phyloP scores from a whole-genome alignment of 495 filamentous ascomycete species.

The Xylaria bambusicola region DNA sequence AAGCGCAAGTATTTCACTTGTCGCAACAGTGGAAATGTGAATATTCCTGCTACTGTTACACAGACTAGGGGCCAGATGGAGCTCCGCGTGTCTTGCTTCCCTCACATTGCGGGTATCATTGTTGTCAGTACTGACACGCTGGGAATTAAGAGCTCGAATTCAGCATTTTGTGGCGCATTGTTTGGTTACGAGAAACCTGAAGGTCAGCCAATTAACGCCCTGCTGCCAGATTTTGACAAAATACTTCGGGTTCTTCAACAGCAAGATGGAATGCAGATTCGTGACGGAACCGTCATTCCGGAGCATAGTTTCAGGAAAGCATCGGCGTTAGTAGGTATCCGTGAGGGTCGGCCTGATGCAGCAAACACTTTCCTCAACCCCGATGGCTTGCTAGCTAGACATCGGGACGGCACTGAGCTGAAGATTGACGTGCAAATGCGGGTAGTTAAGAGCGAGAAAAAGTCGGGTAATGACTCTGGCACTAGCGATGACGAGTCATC shows the following conservation, averaged over 20 bases:
- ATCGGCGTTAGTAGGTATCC: constrained; percentile 75
- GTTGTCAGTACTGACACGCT: constrained; percentile 77
- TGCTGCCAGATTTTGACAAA: constrained; percentile 86
- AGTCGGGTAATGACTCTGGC: constrained; percentile 38
- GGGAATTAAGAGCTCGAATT: constrained; percentile 86
- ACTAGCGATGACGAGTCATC: constrained; percentile 53
- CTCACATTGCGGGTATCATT: constrained; percentile 95
- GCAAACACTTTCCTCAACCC: constrained; percentile 76
- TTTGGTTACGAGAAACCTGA: constrained; percentile 86
- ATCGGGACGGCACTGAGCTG: constrained; percentile 87
- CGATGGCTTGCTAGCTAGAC: constrained; percentile 77
- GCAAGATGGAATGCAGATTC: constrained; percentile 77
- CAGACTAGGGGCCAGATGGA: constrained; percentile 62
- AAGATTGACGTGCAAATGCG: constrained; percentile 95
- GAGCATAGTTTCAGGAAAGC: constrained; percentile 94
- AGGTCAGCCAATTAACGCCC: constrained; percentile 71
- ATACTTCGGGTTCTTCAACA: constrained; percentile 78
- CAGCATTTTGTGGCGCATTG: constrained; percentile 86
- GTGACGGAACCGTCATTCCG: constrained; percentile 95
- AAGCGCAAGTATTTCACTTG: constrained; percentile 79
- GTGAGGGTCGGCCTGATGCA: constrained; percentile 76
- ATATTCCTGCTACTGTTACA: constrained; percentile 77
- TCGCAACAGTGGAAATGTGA: constrained; percentile 67
- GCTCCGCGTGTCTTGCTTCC: constrained; percentile 86
- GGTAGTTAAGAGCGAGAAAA: constrained; percentile 83